Percentiles rank a stretch among this genome's conserved stretches.
Conservation (phyloP, 2,329 filamentous ascomycete species). For the Amauroascus niger region DNA sequence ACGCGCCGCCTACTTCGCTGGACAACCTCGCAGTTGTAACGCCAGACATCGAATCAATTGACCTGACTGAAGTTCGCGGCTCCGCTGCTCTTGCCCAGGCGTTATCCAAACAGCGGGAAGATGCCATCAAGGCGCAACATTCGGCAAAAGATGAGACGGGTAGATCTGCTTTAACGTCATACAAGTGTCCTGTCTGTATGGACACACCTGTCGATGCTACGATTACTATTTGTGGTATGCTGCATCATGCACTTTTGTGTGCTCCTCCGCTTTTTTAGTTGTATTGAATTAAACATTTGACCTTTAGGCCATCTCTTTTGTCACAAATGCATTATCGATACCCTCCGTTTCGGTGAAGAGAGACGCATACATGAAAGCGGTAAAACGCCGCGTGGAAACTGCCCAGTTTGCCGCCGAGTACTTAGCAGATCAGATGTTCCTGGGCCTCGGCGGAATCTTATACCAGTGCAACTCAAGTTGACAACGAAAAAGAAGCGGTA, state of each 20-base stretch:
- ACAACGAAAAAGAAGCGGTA: slow-evolving; percentile 21
- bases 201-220: slow-evolving; percentile 52
- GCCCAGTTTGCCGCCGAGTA: slow-evolving; percentile 38
- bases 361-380: slow-evolving; percentile 31
- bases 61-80: slow-evolving; percentile 41
- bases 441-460: slow-evolving; percentile 29
- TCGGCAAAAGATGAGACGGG: slow-evolving; percentile 21
- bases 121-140: slow-evolving; percentile 41
- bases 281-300: not conserved
- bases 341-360: slow-evolving; percentile 48
- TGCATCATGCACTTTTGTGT: not conserved
- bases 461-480: slow-evolving; percentile 34
- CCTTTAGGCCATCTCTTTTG: slow-evolving; percentile 52
- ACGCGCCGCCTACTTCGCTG: not conserved
- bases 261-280: not conserved
- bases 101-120: slow-evolving; percentile 45
- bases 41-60: slow-evolving; percentile 40
- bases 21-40: not conserved
- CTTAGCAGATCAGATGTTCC: slow-evolving; percentile 30
- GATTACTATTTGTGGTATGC: slow-evolving; percentile 50
- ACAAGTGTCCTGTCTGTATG: slow-evolving; percentile 56
- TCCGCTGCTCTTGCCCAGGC: slow-evolving; percentile 35
- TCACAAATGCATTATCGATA: slow-evolving; percentile 52
- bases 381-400: slow-evolving; percentile 31
- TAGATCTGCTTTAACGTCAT: slow-evolving; percentile 37